Percentiles rank a stretch among this genome's conserved stretches.
These are phyloP conservation scores for Solanum chilense DNA, from an alignment of 257 asterid species.

Conservation along the genomic window DNA sequence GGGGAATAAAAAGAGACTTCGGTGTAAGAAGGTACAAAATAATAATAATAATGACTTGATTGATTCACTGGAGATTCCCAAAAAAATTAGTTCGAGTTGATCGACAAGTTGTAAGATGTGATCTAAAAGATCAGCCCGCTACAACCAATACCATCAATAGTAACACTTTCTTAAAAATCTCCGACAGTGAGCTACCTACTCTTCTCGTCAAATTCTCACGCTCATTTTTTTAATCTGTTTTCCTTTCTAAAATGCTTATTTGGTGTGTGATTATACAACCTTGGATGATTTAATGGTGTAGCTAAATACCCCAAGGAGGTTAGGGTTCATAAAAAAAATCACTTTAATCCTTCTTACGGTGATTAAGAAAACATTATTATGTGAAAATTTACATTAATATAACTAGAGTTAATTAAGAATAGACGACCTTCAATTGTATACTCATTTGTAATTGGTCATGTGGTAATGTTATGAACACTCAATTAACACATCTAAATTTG, in stretches of 20 bases:
- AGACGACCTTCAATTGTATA: background rate
- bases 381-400: background rate
- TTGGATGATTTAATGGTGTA: no score
- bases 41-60: conserved; percentile 9
- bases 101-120: conserved; percentile 56
- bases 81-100: conserved; percentile 33
- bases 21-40: conserved; percentile 68
- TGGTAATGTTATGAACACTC: no score
- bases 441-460: background rate
- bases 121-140: conserved; percentile 27
- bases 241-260: background rate
- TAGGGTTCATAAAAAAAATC: no score
- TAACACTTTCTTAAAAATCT: conserved; percentile 53
- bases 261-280: no score
- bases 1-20: conserved; percentile 75
- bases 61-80: conserved; percentile 32
- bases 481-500: background rate
- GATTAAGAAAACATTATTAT: no score
- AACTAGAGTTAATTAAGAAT: background rate
- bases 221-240: background rate
- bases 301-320: no score
- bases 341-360: no score
- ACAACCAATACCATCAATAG: background rate
- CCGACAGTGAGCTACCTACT: conserved; percentile 72
- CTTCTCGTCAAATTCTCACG: conserved; percentile 55